Evolutionary conservation across 2,329 filamentous ascomycete species (phyloP), one percentile per base, ranked within the genome.

Genomic region (Aspergillus sergii): DNA sequence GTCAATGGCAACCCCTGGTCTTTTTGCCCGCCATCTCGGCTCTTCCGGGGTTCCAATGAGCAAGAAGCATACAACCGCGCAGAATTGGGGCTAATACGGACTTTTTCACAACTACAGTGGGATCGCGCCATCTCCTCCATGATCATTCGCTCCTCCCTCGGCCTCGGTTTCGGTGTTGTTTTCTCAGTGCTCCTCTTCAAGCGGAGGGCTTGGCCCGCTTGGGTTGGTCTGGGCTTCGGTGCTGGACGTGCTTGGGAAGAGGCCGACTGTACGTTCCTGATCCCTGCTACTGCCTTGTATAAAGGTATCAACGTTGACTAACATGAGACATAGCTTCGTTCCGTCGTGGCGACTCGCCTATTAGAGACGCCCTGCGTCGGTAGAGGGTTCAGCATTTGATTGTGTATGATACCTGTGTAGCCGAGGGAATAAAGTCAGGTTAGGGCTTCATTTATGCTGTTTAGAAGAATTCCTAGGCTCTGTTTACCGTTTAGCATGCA

Each of bases 101-200:
- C 54, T 55, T 62, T 62, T 62, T 53, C 36, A 62, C 30, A 56
- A 36, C 57, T 59, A 69, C 72, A 99, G 95, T 99, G 95, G 95
- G 95, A 99, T 80, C 94, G 92, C 83, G 97, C 95, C 82, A 89
- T 99, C 73, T 98, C 95, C 73, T 97, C 96, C 77, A 88, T 97
- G 81, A 88, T 99, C 78, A 96, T 99, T 85, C 94, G 96, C 82
- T 98, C 94, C 69, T 90, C 92, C 61, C 91, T 99, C 80, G 95
- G 95, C 76, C 91, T 98, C 78, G 93, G 91, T 72, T 99, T 99
- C 83, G 95, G 95, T 78, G 91, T 99, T 79, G 92, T 99, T 82
- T 98, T 99, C 86, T 98, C 95, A 66, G 94, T 99, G 66, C 91
- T 99, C 63, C 83, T 99, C 61, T 99, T 99, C 88, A 97, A 96